Conservation (phyloP, 2,329 filamentous ascomycete species). For the Fusarium sulawesiense region DNA sequence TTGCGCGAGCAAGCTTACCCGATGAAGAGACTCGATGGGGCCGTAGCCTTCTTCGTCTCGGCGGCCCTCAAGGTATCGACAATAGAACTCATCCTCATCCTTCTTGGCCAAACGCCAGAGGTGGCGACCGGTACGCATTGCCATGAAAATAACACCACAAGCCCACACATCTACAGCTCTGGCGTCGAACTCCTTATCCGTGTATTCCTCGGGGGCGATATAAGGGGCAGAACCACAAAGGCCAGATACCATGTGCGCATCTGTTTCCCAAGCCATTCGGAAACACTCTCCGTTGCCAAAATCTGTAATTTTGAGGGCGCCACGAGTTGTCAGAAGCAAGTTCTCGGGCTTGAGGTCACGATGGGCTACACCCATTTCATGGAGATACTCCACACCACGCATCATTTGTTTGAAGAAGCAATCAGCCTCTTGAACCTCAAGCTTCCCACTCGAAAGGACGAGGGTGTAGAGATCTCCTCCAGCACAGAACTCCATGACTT, state of each 20-base stretch:
- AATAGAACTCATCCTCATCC: slow-evolving; percentile 97
- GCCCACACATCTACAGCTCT: slow-evolving; percentile 99
- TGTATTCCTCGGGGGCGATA: slow-evolving; percentile 96
- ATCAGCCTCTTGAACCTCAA: slow-evolving; percentile 92
- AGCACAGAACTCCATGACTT: slow-evolving; percentile 99
- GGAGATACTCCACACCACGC: slow-evolving; percentile 98
- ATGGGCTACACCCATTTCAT: slow-evolving; percentile 99
- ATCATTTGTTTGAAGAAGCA: slow-evolving; percentile 99
- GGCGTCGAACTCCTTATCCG: slow-evolving; percentile 94
- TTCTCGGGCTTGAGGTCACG: slow-evolving; percentile 98
- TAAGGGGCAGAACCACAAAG: slow-evolving; percentile 97
- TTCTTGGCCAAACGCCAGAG: slow-evolving; percentile 97
- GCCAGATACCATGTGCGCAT: slow-evolving; percentile 97
- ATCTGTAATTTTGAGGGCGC: slow-evolving; percentile 95
- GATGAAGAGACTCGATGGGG: slow-evolving; percentile 93
- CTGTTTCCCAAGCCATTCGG: slow-evolving; percentile 99
- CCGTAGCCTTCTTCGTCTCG: slow-evolving; percentile 96
- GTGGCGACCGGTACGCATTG: slow-evolving; percentile 95
- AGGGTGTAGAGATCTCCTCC: slow-evolving; percentile 96
- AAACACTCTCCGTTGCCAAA: slow-evolving; percentile 99
- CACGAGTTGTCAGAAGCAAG: slow-evolving; percentile 89
- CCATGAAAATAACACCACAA: slow-evolving; percentile 99
- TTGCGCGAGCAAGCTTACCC: slow-evolving; percentile 71
- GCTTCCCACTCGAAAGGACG: slow-evolving; percentile 88
- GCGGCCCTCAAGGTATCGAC: slow-evolving; percentile 90